phyloP scores from a whole-genome alignment of 176 grass and related monocot species.

The Saccharum spontaneum region DNA sequence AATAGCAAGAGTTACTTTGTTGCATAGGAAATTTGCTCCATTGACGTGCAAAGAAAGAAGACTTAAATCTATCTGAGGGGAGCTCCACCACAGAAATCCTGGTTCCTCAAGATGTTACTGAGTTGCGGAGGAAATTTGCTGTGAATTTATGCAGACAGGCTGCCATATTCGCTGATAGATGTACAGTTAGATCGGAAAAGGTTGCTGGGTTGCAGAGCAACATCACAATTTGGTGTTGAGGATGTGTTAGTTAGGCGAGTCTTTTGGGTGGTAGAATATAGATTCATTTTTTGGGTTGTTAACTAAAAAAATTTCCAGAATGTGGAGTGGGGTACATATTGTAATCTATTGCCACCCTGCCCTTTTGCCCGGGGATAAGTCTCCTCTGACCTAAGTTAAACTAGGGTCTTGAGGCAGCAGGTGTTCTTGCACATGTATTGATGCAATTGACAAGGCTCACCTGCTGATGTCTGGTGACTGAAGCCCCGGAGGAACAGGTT shows the following conservation, averaged over 20 bases:
- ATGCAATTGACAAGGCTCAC: too few species aligned
- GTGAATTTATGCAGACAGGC: neutral
- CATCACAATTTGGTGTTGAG: constrained; percentile 12
- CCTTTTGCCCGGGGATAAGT: neutral
- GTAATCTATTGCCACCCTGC: neutral
- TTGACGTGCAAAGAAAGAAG: neutral
- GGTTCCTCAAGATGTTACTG: neutral
- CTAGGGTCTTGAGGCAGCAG: too few species aligned
- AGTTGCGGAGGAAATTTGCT: neutral
- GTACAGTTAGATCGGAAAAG: constrained; percentile 14
- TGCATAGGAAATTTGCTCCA: too few species aligned
- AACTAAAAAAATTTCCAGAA: neutral
- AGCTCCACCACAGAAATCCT: neutral
- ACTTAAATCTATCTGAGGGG: neutral
- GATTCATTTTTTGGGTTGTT: neutral
- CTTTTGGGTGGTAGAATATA: constrained; percentile 18
- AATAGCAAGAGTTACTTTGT: neutral
- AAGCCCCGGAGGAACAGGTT: too few species aligned
- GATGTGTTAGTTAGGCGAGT: neutral
- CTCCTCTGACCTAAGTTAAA: too few species aligned
- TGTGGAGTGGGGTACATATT: neutral
- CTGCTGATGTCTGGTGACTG: too few species aligned
- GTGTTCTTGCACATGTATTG: too few species aligned
- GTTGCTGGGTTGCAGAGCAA: neutral
- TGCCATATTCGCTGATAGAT: neutral